A percentile compares a stretch with the other conserved stretches of the same genome.
These are phyloP conservation scores for Metrosideros polymorpha DNA, from an alignment of 441 rosid species.

Conservation along the genomic window DNA sequence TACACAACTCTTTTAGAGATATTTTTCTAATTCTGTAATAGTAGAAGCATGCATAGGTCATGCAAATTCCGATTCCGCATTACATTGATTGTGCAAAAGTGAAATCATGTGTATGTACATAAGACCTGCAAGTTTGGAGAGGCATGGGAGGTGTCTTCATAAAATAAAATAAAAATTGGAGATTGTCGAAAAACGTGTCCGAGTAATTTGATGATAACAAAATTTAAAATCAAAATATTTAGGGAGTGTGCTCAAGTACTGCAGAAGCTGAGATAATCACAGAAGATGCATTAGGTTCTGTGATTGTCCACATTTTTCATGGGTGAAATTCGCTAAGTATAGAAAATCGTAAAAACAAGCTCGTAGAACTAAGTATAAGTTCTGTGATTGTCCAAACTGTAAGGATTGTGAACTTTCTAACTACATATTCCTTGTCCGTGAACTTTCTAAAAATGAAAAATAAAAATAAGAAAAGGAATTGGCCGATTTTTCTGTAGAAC, in stretches of 20 bases:
- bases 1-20: neutral
- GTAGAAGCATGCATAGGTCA: neutral
- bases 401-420: neutral
- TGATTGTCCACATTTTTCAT: neutral
- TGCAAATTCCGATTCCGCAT: neutral
- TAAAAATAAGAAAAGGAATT: too few species aligned
- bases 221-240: too few species aligned
- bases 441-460: neutral
- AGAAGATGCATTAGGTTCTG: too few species aligned
- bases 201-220: too few species aligned
- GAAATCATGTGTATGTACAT: neutral
- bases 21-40: neutral
- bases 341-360: neutral
- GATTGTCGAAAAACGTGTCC: neutral
- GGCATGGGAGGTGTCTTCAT: neutral
- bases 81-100: neutral
- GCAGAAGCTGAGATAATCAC: neutral
- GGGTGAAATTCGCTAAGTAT: neutral
- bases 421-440: neutral
- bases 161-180: neutral
- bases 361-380: neutral
- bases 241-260: neutral
- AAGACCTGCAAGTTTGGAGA: neutral
- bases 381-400: neutral
- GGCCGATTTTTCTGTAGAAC: too few species aligned